These are phyloP conservation scores for Magnaporthiopsis rhizophila DNA, from an alignment of 2,329 filamentous ascomycete species.

Conservation along the genomic window DNA sequence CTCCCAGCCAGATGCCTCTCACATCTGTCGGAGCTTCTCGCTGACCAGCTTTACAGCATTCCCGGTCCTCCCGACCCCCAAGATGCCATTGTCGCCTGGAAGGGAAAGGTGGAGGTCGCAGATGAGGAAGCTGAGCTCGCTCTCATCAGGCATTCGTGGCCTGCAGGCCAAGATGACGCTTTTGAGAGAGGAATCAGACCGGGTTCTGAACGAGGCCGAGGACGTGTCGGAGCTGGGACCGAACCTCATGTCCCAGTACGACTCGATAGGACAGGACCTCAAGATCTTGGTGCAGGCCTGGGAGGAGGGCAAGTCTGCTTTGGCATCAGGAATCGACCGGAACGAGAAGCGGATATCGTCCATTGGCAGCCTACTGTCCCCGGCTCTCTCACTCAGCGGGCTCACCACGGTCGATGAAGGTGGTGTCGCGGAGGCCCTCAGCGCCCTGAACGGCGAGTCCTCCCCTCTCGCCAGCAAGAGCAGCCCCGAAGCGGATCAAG, in stretches of 20 bases:
- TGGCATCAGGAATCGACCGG: slow-evolving; percentile 74
- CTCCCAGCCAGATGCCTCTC: neutral
- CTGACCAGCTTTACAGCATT: slow-evolving; percentile 32
- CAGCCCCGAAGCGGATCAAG: slow-evolving; percentile 52
- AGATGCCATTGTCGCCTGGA: slow-evolving; percentile 57
- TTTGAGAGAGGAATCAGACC: slow-evolving; percentile 80
- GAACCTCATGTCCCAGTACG: slow-evolving; percentile 80
- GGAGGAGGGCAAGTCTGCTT: slow-evolving; percentile 77
- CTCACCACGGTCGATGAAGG: slow-evolving; percentile 53
- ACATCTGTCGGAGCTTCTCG: neutral
- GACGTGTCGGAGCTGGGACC: slow-evolving; percentile 69
- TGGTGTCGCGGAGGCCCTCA: slow-evolving; percentile 53
- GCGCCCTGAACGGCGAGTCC: slow-evolving; percentile 65
- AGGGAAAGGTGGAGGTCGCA: slow-evolving; percentile 80
- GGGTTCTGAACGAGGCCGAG: slow-evolving; percentile 63
- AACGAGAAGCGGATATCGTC: slow-evolving; percentile 65
- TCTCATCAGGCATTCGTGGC: slow-evolving; percentile 84
- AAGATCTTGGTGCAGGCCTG: slow-evolving; percentile 73
- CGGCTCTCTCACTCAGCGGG: slow-evolving; percentile 57
- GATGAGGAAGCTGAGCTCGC: slow-evolving; percentile 75
- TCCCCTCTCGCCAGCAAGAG: slow-evolving; percentile 36
- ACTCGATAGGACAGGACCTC: slow-evolving; percentile 85
- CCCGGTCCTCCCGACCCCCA: slow-evolving; percentile 46
- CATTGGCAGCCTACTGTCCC: slow-evolving; percentile 51
- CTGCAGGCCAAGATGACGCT: slow-evolving; percentile 93